phyloP scores from a whole-genome alignment of 345 rosid species.

The Euphorbia peplus region DNA sequence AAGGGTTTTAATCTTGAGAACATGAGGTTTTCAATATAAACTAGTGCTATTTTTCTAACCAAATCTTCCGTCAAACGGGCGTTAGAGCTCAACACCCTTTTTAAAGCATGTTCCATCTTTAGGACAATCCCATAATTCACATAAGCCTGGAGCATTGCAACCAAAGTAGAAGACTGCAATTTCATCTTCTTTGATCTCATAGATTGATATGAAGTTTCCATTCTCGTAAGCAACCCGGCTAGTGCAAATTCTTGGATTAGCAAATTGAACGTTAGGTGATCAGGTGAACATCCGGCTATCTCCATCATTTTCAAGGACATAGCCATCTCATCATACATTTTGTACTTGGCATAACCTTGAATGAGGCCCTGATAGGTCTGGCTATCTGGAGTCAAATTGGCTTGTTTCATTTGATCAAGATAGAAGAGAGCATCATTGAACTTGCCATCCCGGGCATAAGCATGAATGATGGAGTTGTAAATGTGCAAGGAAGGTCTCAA shows the following conservation, averaged over 20 bases:
- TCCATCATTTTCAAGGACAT: constrained; percentile 58
- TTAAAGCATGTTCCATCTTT: constrained; percentile 54
- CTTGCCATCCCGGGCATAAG: constrained; percentile 41
- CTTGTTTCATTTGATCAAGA: constrained; percentile 45
- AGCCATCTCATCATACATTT: constrained; percentile 62
- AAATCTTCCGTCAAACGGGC: constrained; percentile 41
- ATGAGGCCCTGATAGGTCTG: constrained; percentile 56
- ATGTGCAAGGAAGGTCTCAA: constrained; percentile 42
- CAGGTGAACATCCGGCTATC: constrained; percentile 47
- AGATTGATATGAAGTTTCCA: constrained; percentile 46
- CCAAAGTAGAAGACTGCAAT: constrained; percentile 43
- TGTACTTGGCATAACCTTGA: constrained; percentile 49
- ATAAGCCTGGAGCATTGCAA: constrained; percentile 63
- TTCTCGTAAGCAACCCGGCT: constrained; percentile 57
- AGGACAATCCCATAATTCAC: constrained; percentile 49
- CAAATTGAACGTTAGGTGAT: constrained; percentile 58
- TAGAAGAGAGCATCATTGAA: constrained; percentile 48
- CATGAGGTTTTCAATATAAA: constrained; percentile 60
- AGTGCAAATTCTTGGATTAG: constrained; percentile 52
- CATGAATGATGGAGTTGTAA: constrained; percentile 53
- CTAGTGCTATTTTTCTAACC: constrained; percentile 54
- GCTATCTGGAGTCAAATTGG: constrained; percentile 34
- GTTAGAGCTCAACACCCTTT: constrained; percentile 32
- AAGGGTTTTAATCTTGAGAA: constrained; percentile 59
- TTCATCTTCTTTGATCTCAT: constrained; percentile 51